Evolutionary conservation across 1,284 basidiomycete genomes (phyloP).

Genomic region (Ceratobasidium sp.): DNA sequence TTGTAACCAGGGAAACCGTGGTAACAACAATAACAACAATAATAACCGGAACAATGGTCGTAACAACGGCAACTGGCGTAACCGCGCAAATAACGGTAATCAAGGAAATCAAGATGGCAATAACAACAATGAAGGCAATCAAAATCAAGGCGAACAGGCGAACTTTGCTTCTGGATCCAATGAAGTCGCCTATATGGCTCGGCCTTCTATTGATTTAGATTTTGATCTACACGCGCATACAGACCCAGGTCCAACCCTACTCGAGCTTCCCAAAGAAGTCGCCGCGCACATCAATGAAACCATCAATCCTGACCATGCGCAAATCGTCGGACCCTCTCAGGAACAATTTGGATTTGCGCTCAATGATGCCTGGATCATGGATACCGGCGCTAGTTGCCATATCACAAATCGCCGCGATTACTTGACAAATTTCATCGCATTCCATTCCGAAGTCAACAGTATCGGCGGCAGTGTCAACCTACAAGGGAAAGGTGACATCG

Average conservation of each 20-base stretch:
- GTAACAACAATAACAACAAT: too few relatives aligned
- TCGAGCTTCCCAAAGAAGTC: too few relatives aligned
- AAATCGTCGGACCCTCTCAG: background rate
- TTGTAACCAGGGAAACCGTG: too few relatives aligned
- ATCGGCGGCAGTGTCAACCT: constrained; percentile 1
- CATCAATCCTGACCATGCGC: background rate
- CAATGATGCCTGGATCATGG: constrained; percentile 8
- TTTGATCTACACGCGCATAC: too few relatives aligned
- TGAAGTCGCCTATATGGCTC: background rate
- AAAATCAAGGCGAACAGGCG: too few relatives aligned
- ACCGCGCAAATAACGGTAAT: background rate
- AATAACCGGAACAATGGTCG: background rate
- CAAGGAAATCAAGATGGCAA: background rate
- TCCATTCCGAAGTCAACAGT: background rate
- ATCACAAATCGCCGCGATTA: background rate
- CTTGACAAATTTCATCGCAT: background rate
- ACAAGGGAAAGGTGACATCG: background rate
- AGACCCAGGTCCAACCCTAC: too few relatives aligned
- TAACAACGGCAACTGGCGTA: background rate
- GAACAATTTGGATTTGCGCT: background rate
- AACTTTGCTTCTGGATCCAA: too few relatives aligned
- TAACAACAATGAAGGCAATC: background rate
- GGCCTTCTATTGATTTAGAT: background rate
- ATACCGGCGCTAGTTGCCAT: constrained; percentile 9
- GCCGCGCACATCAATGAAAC: too few relatives aligned